A percentile compares a stretch with the other conserved stretches of the same genome.
phyloP scores from a whole-genome alignment of 1,139 yeast species.

The Saccharomyces hybrid region DNA sequence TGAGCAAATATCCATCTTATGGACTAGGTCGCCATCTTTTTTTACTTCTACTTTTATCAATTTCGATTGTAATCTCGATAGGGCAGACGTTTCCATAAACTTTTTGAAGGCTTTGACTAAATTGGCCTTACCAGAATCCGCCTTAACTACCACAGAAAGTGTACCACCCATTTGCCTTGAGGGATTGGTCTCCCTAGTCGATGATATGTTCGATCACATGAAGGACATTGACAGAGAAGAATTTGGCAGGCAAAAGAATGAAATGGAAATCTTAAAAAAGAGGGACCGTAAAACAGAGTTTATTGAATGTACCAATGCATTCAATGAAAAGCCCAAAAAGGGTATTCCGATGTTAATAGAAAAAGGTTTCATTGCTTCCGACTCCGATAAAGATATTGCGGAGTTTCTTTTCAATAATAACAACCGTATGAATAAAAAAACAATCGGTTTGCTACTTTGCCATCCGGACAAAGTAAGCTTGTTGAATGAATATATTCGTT shows the following conservation, averaged over 20 bases:
- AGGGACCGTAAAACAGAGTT: slow-evolving; percentile 63
- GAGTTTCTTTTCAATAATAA: slow-evolving; percentile 70
- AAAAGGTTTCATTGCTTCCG: slow-evolving; percentile 56
- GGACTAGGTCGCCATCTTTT: slow-evolving; percentile 76
- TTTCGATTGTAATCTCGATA: slow-evolving; percentile 87
- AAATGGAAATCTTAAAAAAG: slow-evolving; percentile 30
- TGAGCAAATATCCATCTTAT: slow-evolving; percentile 74
- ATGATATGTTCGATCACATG: slow-evolving; percentile 54
- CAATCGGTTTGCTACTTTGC: slow-evolving; percentile 79
- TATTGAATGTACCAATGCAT: slow-evolving; percentile 61
- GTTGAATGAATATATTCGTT: slow-evolving; percentile 55
- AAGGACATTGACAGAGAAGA: slow-evolving; percentile 29
- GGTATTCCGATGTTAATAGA: slow-evolving; percentile 61
- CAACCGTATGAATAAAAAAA: slow-evolving; percentile 75
- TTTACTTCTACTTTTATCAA: slow-evolving; percentile 72
- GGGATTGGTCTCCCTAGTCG: slow-evolving; percentile 65
- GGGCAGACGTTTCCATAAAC: slow-evolving; percentile 69
- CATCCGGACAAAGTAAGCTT: slow-evolving; percentile 61
- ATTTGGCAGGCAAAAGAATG: slow-evolving; percentile 8
- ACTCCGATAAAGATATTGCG: slow-evolving; percentile 58
- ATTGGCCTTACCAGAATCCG: slow-evolving; percentile 74
- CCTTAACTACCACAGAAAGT: slow-evolving; percentile 65
- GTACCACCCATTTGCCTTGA: slow-evolving; percentile 93
- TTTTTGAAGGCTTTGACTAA: slow-evolving; percentile 66
- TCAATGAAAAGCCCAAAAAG: slow-evolving; percentile 69